A percentile compares a stretch with the other conserved stretches of the same genome.
Evolutionary conservation across 768 basidiomycete species (phyloP).

Genomic region (Erythrobasidium yunnanense): DNA sequence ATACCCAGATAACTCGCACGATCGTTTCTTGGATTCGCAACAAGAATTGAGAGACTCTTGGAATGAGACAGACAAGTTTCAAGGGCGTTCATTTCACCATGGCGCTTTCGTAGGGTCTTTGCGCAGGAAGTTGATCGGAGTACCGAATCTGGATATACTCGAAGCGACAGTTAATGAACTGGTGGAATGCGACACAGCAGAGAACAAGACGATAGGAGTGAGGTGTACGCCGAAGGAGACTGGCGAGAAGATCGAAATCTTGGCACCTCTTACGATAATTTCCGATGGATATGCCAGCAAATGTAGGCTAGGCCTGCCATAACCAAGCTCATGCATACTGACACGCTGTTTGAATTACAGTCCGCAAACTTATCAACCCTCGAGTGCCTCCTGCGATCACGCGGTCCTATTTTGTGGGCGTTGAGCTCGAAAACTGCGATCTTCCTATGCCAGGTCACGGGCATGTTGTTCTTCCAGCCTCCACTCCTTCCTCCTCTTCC

Average conservation of each 20-base stretch:
- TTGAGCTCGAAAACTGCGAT: constrained; percentile 63
- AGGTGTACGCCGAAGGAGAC: constrained; percentile 48
- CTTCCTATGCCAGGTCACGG: constrained; percentile 43
- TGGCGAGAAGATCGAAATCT: constrained; percentile 41
- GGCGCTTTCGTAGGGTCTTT: constrained; percentile 76
- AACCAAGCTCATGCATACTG: too few species aligned
- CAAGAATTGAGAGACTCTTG: background rate
- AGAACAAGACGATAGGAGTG: constrained; percentile 56
- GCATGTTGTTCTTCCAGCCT: constrained; percentile 37
- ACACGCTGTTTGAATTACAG: constrained; percentile 39
- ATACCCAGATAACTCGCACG: constrained; percentile 51
- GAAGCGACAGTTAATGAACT: constrained; percentile 75
- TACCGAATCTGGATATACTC: constrained; percentile 61
- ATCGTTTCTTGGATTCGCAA: background rate
- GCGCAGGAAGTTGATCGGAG: constrained; percentile 54
- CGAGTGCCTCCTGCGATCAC: constrained; percentile 47
- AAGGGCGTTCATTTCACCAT: constrained; percentile 87
- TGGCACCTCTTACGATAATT: constrained; percentile 67
- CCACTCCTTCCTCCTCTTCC: background rate
- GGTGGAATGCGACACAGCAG: constrained; percentile 49
- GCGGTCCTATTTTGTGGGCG: constrained; percentile 66
- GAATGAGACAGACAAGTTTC: constrained; percentile 39
- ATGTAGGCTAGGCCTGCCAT: constrained; percentile 26
- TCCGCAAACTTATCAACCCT: constrained; percentile 57
- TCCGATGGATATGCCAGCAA: constrained; percentile 95